Evolutionary conservation across 2,329 filamentous ascomycete genomes (phyloP).

Genomic region (Chrysosphaeria jannelii): DNA sequence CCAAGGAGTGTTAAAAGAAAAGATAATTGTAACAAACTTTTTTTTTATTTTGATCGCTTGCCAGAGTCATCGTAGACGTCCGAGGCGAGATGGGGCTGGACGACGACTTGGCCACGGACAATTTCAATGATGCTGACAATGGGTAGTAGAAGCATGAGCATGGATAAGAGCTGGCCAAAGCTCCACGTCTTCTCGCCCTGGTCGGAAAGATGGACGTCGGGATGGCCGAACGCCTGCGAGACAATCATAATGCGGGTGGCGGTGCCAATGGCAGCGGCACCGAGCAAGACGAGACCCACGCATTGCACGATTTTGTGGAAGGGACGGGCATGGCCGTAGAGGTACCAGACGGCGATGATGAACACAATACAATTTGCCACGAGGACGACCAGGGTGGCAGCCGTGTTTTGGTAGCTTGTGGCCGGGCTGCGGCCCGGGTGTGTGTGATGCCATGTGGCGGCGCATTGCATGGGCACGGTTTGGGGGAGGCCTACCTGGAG

Average conservation of each 20-base stretch:
- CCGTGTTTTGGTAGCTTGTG: conserved; percentile 4
- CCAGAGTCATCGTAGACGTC: too few relatives aligned
- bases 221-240: conserved; percentile 27
- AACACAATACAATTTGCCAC: conserved; percentile 27
- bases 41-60: too few relatives aligned
- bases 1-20: too few relatives aligned
- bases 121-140: conserved; percentile 29
- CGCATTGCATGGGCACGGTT: conserved; percentile 27
- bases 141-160: conserved; percentile 27
- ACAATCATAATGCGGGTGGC: conserved; percentile 23
- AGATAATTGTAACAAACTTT: too few relatives aligned
- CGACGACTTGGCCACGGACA: conserved; percentile 12
- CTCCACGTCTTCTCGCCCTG: conserved; percentile 25
- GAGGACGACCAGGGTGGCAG: conserved; percentile 30
- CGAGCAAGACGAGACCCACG: conserved; percentile 22
- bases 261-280: conserved; percentile 25
- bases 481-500: conserved; percentile 18
- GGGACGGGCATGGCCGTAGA: conserved; percentile 21
- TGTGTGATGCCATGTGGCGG: conserved; percentile 5
- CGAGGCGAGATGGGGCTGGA: too few relatives aligned
- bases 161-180: conserved; percentile 29
- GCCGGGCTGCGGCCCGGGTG: conserved; percentile 8
- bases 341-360: conserved; percentile 28
- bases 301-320: conserved; percentile 24
- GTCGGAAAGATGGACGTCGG: conserved; percentile 19